Evolutionary conservation across 2,329 filamentous ascomycete species (phyloP).

Genomic region (Fusarium nelsonii): DNA sequence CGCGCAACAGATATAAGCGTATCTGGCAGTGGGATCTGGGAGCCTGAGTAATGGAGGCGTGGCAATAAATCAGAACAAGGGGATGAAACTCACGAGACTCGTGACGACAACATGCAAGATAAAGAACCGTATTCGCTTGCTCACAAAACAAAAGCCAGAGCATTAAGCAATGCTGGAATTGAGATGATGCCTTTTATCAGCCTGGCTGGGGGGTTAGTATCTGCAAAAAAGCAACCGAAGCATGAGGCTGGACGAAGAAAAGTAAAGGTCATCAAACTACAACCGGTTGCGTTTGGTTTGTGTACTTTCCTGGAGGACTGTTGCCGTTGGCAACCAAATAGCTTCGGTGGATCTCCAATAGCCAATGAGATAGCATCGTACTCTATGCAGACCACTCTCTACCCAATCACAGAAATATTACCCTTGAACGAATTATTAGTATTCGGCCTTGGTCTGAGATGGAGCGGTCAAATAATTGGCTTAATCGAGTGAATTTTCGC

Average conservation of each 20-base stretch:
- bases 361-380: conserved; percentile 31
- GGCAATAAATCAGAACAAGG: conserved; percentile 14
- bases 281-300: conserved; percentile 47
- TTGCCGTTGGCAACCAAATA: conserved; percentile 51
- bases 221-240: conserved; percentile 32
- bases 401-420: conserved; percentile 14
- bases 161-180: conserved; percentile 50
- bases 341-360: neutral
- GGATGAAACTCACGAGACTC: conserved; percentile 45
- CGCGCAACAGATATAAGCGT: neutral
- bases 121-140: conserved; percentile 31
- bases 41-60: neutral
- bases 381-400: neutral
- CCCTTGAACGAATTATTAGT: neutral
- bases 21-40: neutral
- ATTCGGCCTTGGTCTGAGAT: conserved; percentile 3
- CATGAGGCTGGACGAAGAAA: conserved; percentile 37
- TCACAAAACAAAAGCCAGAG: conserved; percentile 23
- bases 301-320: conserved; percentile 51
- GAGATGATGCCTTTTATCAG: conserved; percentile 18
- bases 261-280: conserved; percentile 30
- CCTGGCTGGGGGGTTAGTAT: conserved; percentile 42
- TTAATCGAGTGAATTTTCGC: conserved; percentile 7
- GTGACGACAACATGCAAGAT: conserved; percentile 48
- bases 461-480: conserved; percentile 13